A percentile compares a stretch with the other conserved stretches of the same genome.
These are phyloP conservation scores for Blepharisma japonicum DNA, from an alignment of 73 alveolate genomes.

Conservation along the genomic window DNA sequence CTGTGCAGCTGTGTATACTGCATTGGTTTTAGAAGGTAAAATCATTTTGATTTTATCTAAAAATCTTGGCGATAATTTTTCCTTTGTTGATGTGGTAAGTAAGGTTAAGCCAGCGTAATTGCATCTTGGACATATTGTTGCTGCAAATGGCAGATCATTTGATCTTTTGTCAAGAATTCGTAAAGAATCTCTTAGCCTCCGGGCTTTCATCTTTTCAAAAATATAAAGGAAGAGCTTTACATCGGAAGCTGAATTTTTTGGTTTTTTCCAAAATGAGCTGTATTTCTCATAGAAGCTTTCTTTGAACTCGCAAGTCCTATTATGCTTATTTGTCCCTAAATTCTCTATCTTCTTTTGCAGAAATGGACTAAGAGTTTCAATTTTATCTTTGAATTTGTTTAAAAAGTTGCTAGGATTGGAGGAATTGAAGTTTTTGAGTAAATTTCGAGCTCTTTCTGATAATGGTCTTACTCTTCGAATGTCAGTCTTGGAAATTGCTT, in stretches of 20 bases:
- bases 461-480: too few relatives aligned
- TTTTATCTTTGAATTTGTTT: neutral
- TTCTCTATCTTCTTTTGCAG: neutral
- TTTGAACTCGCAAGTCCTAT: neutral
- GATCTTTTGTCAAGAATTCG: neutral
- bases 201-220: neutral
- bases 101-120: neutral
- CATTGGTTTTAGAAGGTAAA: neutral
- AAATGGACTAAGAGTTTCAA: neutral
- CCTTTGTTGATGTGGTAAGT: slow-evolving; percentile 12
- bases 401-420: neutral
- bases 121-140: neutral
- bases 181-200: neutral
- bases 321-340: neutral
- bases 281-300: slow-evolving; percentile 11
- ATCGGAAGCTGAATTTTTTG: neutral
- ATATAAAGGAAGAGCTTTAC: neutral
- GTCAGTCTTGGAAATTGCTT: too few relatives aligned
- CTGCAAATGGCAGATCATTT: slow-evolving; percentile 5
- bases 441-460: too few relatives aligned
- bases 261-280: slow-evolving; percentile 1
- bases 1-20: too few relatives aligned
- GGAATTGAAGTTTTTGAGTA: too few relatives aligned
- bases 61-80: slow-evolving; percentile 10
- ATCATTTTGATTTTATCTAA: slow-evolving; percentile 3